Evolutionary conservation across 208 protist species (phyloP), one percentile per base, ranked within the genome.

Genomic region (Leishmania turanica): DNA sequence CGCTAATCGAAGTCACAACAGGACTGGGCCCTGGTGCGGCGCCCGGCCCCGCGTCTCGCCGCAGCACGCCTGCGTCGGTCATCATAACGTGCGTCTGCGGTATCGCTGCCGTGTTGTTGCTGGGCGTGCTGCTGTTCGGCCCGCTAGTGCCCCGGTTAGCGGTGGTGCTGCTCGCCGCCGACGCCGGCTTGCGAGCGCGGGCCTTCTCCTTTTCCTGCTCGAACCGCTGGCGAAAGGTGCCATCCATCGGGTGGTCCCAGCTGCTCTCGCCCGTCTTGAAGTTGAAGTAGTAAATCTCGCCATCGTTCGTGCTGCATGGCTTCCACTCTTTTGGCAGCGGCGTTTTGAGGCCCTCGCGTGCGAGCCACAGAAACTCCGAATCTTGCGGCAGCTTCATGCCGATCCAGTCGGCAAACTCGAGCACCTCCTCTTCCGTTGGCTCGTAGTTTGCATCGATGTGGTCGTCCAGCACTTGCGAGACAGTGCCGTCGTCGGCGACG

Each of bases 251-350:
- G 79, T 99, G 98, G 79, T 99, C 96, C 98, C 98, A 99, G 65
- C 92, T 92, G 82, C 92, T 98, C 75, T 99, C 97, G 54, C 95
- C 96, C 0, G 97, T 98, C 58, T 87, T 88, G 86, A 99, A 99
- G 90, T 99, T 99, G 84, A 99, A 99, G 92, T 99, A 99, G 88
- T 99, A 99, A 21, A 99, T 82, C 72, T 99, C 97, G 75, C 91
- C 93, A 15, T 92, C 89, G 68, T 96, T 88, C 0, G 96, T 98
- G 78, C 96, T 93, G 88, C 97, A 99, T 24, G 97, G 96, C 87
- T 95, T 97, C 98, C 98, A 99, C 78, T 98, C 90, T 65, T 95
- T 90, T 0, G 98, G 98, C n/a, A 99, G 90, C 8, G 96, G 96
- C 6, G 96, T 94, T 81, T 97, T 98, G 27, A 99, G 91, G 11